phyloP scores from a whole-genome alignment of 768 basidiomycete species.

The Podaxis pistillaris region DNA sequence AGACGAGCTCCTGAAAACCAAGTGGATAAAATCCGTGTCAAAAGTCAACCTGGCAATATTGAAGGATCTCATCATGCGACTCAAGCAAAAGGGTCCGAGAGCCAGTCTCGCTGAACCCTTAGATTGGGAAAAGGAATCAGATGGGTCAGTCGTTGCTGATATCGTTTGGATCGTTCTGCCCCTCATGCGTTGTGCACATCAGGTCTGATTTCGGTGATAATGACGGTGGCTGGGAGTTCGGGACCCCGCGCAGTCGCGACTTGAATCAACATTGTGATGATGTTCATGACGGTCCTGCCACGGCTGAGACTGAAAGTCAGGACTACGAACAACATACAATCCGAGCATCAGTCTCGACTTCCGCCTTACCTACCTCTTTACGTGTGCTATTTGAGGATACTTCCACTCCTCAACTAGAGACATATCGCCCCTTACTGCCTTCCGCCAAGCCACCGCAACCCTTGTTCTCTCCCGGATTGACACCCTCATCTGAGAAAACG shows the following conservation, averaged over 20 bases:
- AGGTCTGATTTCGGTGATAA: slow-evolving; percentile 27
- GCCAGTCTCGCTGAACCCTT: slow-evolving; percentile 74
- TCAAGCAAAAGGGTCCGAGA: slow-evolving; percentile 73
- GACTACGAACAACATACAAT: slow-evolving; percentile 34
- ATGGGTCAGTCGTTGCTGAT: slow-evolving; percentile 24
- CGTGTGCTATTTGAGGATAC: slow-evolving; percentile 76
- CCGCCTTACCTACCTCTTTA: slow-evolving; percentile 69
- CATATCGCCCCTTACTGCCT: slow-evolving; percentile 41
- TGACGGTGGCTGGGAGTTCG: slow-evolving; percentile 70
- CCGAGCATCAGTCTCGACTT: slow-evolving; percentile 42
- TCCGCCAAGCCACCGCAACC: not conserved
- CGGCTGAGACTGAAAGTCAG: slow-evolving; percentile 20
- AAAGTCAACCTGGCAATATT: slow-evolving; percentile 68
- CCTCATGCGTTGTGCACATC: not conserved
- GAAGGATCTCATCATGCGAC: slow-evolving; percentile 77
- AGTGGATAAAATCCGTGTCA: slow-evolving; percentile 82
- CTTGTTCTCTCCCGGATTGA: not conserved
- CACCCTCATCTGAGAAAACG: slow-evolving; percentile 8
- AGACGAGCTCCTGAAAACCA: slow-evolving; percentile 83
- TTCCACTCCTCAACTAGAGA: slow-evolving; percentile 30
- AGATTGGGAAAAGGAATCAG: slow-evolving; percentile 71
- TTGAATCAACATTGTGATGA: slow-evolving; percentile 12
- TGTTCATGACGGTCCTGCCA: slow-evolving; percentile 23
- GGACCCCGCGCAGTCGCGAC: slow-evolving; percentile 54
- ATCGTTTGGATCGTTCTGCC: not conserved